A percentile compares a stretch with the other conserved stretches of the same genome.
Evolutionary conservation across 768 basidiomycete genomes (phyloP).

Genomic region (Tylopilus sp.): DNA sequence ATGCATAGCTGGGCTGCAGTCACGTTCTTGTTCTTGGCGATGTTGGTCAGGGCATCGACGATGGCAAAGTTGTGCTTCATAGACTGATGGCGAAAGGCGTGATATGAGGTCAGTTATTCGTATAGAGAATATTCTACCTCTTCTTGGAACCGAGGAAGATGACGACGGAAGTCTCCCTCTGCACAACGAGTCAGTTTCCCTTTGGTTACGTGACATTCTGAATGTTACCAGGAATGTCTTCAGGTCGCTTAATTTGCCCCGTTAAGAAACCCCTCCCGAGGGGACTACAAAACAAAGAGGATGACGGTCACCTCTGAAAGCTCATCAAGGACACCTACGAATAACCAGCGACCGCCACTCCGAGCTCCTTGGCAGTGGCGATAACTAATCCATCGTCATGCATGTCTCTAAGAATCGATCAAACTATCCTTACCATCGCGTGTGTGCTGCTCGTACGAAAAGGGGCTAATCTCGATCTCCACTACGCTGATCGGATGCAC

Average conservation of each 20-base stretch:
- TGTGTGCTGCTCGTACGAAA: conserved; percentile 53
- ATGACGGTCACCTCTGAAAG: no score
- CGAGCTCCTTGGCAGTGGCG: conserved; percentile 50
- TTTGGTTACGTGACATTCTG: no score
- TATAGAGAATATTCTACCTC: conserved; percentile 24
- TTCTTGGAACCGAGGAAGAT: conserved; percentile 42
- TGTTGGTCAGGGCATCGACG: conserved; percentile 38
- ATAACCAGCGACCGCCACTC: conserved; percentile 58
- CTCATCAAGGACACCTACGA: conserved; percentile 35
- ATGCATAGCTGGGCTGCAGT: conserved; percentile 42
- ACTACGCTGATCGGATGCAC: conserved; percentile 54
- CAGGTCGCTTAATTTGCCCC: conserved; percentile 41
- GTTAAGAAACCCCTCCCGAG: conserved; percentile 54
- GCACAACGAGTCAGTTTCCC: neutral
- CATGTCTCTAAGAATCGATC: neutral
- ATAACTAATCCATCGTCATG: conserved; percentile 35
- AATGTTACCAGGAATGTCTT: conserved; percentile 33
- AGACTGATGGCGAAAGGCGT: neutral
- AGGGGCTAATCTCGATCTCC: conserved; percentile 67
- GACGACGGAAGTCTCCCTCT: conserved; percentile 40
- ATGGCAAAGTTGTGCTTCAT: conserved; percentile 40
- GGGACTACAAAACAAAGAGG: conserved; percentile 34
- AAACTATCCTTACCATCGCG: conserved; percentile 33
- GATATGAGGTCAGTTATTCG: neutral
- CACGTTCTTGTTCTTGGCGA: conserved; percentile 42